Base-by-base conservation (phyloP, 208 protist species). In the Zelonia costaricensis region DNA sequence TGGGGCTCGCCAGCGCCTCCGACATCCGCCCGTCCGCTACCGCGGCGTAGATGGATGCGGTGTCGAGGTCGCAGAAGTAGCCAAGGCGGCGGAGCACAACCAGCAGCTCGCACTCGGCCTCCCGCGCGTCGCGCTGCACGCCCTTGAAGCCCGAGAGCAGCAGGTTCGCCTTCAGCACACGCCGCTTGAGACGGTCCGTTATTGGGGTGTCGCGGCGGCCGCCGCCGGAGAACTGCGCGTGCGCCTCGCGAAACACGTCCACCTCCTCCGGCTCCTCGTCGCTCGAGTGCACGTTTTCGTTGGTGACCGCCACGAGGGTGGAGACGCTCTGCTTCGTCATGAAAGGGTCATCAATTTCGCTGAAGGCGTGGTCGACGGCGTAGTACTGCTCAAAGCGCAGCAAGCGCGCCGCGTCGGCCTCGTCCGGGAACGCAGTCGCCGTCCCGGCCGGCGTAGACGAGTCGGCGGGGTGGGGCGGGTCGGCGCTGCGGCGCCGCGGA, bases 51-150 rank as follows among this genome's bases (percentile, higher is more conserved):
- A 72, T 20, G 0, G 35, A 38, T 3, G 8, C 16, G 31, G 57
- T 13, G 3, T 86, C 48, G 10, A 91, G 55, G 57, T 94, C 88
- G 60, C 88, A 95, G 20, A 80, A 58, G 65, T 88, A 95, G n/a
- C 76, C 68, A 12, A 92, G 55, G 22, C 74, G 54, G 8, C 88
- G 88, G 6, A 95, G 77, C 13, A 87, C 52, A 28, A 69, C 48
- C 18, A 92, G 78, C 22, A 88, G 62, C 62, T 77, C 69, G 62
- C 88, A 95, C 69, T 91, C 72, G 9, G 85, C 82, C 33, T 70
- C 70, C 0, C 42, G 28, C 16, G 78, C 33, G 57, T 88, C 68
- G 10, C 71, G 69, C 5, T 39, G 45, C 35, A 80, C 57, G 7
- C 59, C 76, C 25, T 80, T 77, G 59, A 88, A 76, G 12, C 88